Percentiles rank a stretch among this genome's conserved stretches.
Conservation (phyloP, 148 eudicot genomes). For the Hydrangea macrophylla region DNA sequence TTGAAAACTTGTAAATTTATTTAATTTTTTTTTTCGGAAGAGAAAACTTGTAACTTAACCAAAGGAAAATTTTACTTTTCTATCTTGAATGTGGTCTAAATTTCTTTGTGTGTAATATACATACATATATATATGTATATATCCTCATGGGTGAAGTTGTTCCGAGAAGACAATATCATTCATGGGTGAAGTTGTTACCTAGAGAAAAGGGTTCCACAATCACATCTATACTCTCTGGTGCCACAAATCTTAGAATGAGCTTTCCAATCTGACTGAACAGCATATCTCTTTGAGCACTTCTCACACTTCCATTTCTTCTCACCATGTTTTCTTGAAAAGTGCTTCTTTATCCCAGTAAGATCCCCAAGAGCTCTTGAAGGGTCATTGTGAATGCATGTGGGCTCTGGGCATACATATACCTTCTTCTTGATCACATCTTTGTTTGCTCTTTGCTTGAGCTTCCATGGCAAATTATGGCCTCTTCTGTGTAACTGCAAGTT, state of each 20-base stretch:
- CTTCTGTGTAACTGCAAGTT: constrained; percentile 71
- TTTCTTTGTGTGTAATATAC: background rate
- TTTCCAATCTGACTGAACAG: constrained; percentile 83
- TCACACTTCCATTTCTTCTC: constrained; percentile 84
- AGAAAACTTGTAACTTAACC: too few species aligned
- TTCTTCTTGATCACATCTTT: constrained; percentile 47
- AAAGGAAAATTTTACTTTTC: background rate
- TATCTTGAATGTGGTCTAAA: background rate
- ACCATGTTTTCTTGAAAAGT: constrained; percentile 63
- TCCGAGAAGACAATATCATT: too few species aligned
- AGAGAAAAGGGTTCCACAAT: constrained; percentile 72
- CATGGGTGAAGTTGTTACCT: constrained; percentile 42
- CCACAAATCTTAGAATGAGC: constrained; percentile 86
- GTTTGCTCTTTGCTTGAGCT: constrained; percentile 64
- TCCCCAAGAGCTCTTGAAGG: constrained; percentile 74
- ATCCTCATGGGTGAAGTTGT: too few species aligned
- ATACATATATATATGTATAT: too few species aligned
- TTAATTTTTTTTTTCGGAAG: background rate
- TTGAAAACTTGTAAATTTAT: background rate
- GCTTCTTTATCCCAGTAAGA: constrained; percentile 74
- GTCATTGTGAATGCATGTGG: constrained; percentile 68
- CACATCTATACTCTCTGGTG: constrained; percentile 70
- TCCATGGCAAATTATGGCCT: constrained; percentile 85
- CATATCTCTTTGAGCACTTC: constrained; percentile 70
- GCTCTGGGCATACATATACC: constrained; percentile 74